Base-by-base conservation (phyloP, 768 basidiomycete species). In the Suillus subluteus region DNA sequence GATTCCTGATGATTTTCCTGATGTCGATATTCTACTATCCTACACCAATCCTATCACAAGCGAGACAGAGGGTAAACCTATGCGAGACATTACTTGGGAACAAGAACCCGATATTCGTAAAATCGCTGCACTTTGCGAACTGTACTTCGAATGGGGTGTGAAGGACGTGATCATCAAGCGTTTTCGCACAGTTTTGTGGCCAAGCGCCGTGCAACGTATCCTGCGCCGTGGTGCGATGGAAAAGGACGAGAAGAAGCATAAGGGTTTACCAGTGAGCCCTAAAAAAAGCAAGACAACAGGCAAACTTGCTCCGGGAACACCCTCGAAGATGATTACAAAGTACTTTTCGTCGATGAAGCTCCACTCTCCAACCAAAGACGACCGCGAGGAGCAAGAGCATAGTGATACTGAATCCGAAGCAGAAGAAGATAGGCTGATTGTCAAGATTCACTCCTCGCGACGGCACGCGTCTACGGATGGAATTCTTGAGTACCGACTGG, bases 91-190 rank as follows among this genome's bases (percentile, higher is more conserved):
- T 2, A 83, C 79, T 21, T 87, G 86, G 86, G 72, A 73, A 41
- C 73, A 77, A 63, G 91, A 94, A 67, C 90, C 91, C 0, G 87
- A 91, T 70, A 79, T 94, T 1, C 85, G 84, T 18, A 87, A 85
- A 63, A 84, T 96, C 18, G 95, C 96, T 0, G 85, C 80, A 12
- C 82, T 89, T 4, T 96, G 95, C 79, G 96, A 98, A 76, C 83
- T 89, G 58, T 91, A 89, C 74, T 97, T 97, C 68, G 95, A 96
- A 74, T 98, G 95, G 95, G 95, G 95, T 0, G 89, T 93, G 61
- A 89, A 84, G 71, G 91, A 94, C 58, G 82, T 88, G 3, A 93
- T 97, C 64, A 84, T 92, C 69, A 93, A 93, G 69, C 88, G 94
- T 13, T 95, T 96, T 73, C 83, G 92, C 72, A 92, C 88, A 0